Evolutionary conservation across 495 filamentous ascomycete species (phyloP).

Genomic region (Aspergillus conjunctus): DNA sequence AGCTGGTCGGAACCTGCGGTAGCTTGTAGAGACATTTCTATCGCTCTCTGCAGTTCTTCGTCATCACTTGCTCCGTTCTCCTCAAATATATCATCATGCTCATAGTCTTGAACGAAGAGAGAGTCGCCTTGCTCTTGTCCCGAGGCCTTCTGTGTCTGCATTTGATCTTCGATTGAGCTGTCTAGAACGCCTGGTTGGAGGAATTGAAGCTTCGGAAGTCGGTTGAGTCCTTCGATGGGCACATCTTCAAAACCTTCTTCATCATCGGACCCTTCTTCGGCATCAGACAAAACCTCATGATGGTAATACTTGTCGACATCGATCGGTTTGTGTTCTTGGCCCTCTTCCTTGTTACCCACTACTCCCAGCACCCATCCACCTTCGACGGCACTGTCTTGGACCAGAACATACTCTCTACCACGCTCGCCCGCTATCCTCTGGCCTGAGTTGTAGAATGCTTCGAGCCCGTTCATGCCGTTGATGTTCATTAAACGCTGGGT

Average conservation of each 20-base stretch:
- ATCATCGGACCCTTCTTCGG: constrained; percentile 55
- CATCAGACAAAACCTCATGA: constrained; percentile 48
- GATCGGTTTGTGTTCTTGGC: constrained; percentile 78
- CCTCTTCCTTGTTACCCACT: constrained; percentile 78
- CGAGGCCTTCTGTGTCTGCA: constrained; percentile 45
- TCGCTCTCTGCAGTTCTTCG: constrained; percentile 76
- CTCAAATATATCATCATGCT: constrained; percentile 47
- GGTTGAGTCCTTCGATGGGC: constrained; percentile 89
- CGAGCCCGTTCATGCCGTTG: constrained; percentile 80
- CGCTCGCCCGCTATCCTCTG: constrained; percentile 84
- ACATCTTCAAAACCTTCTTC: constrained; percentile 91
- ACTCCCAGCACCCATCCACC: constrained; percentile 98
- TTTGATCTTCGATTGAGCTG: constrained; percentile 37
- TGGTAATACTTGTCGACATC: constrained; percentile 75
- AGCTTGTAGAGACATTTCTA: constrained; percentile 72
- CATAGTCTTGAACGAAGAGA: constrained; percentile 64
- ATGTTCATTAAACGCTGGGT: constrained; percentile 95
- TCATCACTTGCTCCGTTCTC: constrained; percentile 58
- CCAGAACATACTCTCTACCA: constrained; percentile 89
- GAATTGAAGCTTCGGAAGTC: constrained; percentile 68
- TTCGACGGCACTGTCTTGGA: constrained; percentile 91
- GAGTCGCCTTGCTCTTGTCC: constrained; percentile 46
- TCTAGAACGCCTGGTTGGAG: constrained; percentile 45
- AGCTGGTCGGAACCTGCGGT: constrained; percentile 26
- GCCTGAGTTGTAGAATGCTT: constrained; percentile 63